Evolutionary conservation across 805 yeast genomes (phyloP).

Genomic region (Candida maltosa): DNA sequence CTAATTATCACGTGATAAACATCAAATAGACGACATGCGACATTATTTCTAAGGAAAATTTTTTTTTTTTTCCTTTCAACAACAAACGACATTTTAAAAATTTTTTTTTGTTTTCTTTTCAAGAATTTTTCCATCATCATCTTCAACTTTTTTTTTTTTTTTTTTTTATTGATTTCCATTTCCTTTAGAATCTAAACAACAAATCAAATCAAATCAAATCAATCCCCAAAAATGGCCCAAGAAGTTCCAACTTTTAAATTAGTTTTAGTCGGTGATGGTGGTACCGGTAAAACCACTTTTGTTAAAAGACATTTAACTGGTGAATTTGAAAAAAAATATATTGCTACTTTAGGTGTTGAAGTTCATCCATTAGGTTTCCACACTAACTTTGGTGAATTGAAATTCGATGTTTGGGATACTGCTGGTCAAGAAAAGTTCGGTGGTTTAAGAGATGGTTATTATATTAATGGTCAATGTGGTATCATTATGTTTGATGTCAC

Average conservation of each 20-base stretch:
- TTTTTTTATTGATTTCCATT: too few species aligned
- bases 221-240: slow-evolving; percentile 55
- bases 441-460: slow-evolving; percentile 99
- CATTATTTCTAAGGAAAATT: too few species aligned
- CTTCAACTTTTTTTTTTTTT: not conserved
- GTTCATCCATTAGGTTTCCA: slow-evolving; percentile 97
- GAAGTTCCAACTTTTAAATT: slow-evolving; percentile 96
- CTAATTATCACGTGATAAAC: too few species aligned
- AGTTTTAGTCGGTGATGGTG: slow-evolving; percentile 99
- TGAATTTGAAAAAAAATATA: slow-evolving; percentile 98
- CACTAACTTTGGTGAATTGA: slow-evolving; percentile 98
- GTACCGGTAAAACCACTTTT: slow-evolving; percentile 99
- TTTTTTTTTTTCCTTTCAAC: too few species aligned
- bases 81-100: too few species aligned
- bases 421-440: slow-evolving; percentile 99
- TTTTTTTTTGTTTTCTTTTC: too few species aligned
- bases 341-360: slow-evolving; percentile 99
- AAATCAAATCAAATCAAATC: too few species aligned
- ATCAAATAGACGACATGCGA: too few species aligned
- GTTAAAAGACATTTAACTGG: slow-evolving; percentile 99
- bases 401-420: slow-evolving; percentile 99
- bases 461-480: slow-evolving; percentile 99
- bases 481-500: slow-evolving; percentile 99
- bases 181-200: too few species aligned
- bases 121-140: slow-evolving; percentile 2